phyloP scores from a whole-genome alignment of 2,329 filamentous ascomycete genomes.

The Rosellinia necatrix region DNA sequence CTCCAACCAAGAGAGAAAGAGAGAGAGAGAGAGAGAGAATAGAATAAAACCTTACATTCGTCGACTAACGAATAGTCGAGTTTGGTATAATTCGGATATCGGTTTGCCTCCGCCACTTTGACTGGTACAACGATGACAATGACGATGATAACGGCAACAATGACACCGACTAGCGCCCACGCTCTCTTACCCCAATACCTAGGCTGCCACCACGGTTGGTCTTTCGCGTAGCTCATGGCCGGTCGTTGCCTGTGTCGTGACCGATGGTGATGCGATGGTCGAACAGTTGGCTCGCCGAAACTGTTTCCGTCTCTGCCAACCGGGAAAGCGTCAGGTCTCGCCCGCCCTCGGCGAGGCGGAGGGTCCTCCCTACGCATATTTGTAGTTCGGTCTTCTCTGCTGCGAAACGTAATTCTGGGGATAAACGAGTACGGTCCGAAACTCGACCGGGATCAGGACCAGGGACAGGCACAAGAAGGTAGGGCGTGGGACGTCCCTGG shows the following conservation, averaged over 20 bases:
- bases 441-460: background rate
- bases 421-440: background rate
- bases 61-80: constrained; percentile 55
- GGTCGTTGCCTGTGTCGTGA: constrained; percentile 20
- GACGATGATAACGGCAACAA: constrained; percentile 49
- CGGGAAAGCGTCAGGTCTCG: constrained; percentile 32
- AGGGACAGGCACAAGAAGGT: background rate
- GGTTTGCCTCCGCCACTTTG: constrained; percentile 45
- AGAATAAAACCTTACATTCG: constrained; percentile 48
- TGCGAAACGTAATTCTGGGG: no score
- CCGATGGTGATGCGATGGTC: constrained; percentile 26
- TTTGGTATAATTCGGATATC: constrained; percentile 54
- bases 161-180: constrained; percentile 50
- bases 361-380: constrained; percentile 35
- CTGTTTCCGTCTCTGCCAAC: constrained; percentile 32
- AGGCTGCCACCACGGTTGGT: constrained; percentile 51
- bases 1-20: background rate
- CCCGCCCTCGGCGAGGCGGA: constrained; percentile 20
- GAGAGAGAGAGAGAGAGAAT: no score
- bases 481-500: constrained; percentile 2
- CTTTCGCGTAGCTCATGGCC: constrained; percentile 30
- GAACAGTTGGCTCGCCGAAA: constrained; percentile 30
- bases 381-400: constrained; percentile 9
- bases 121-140: constrained; percentile 55
- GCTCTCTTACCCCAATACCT: constrained; percentile 58